A percentile compares a stretch with the other conserved stretches of the same genome.
phyloP scores from a whole-genome alignment of 768 basidiomycete species.

The Lyophyllum atratum region DNA sequence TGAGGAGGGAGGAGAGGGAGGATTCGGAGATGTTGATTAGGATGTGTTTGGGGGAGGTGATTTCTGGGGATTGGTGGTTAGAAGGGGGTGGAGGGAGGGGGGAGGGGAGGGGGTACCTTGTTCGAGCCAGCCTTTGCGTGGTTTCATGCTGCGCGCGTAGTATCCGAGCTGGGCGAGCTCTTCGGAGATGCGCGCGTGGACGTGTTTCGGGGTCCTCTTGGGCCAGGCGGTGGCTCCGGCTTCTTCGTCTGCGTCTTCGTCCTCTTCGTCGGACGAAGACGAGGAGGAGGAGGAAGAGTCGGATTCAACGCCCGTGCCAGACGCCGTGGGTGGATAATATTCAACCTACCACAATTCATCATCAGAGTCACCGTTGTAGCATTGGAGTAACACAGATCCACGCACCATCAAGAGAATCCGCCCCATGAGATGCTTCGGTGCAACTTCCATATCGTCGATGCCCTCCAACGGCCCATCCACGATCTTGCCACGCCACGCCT shows the following conservation, averaged over 20 bases:
- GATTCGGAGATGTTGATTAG: constrained; percentile 66
- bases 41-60: constrained; percentile 46
- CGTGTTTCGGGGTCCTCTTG: constrained; percentile 17
- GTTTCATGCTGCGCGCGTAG: constrained; percentile 67
- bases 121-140: constrained; percentile 49
- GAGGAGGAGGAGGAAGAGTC: constrained; percentile 21
- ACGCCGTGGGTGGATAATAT: constrained; percentile 43
- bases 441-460: constrained; percentile 35
- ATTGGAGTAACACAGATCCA: neutral
- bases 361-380: neutral
- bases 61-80: constrained; percentile 24
- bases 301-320: constrained; percentile 24
- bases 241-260: constrained; percentile 1
- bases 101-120: constrained; percentile 31
- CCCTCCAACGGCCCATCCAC: constrained; percentile 42
- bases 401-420: constrained; percentile 60
- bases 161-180: constrained; percentile 57
- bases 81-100: neutral
- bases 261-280: constrained; percentile 28
- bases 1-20: constrained; percentile 38
- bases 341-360: constrained; percentile 48
- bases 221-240: constrained; percentile 15
- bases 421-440: constrained; percentile 51
- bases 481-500: constrained; percentile 53
- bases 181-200: constrained; percentile 41